Base-by-base conservation (phyloP, 805 yeast genomes). In the Priceomyces melissophilus region DNA sequence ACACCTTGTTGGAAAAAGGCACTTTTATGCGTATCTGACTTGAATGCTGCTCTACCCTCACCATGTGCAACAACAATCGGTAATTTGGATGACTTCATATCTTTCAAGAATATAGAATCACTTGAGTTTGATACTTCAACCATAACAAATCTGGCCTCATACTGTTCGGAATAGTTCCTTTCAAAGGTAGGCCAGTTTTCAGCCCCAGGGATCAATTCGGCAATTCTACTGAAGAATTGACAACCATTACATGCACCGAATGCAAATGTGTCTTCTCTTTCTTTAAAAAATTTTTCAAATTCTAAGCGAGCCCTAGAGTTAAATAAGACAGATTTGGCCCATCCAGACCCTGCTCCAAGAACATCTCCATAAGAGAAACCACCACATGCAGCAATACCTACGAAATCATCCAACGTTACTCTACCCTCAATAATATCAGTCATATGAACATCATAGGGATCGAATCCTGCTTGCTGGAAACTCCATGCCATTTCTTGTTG, bases 61-160 rank as follows among this genome's bases (percentile, higher is more conserved):
- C 99, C 99, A 60, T 93, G 99, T 3, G 99, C 99, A 51, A 93
- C 98, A 14, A 95, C 96, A 66, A 93, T 88, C 40, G 99, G 99
- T 55, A 93, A 66, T 55, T 81, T 80, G 6, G 97, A 87, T n/a
- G 96, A 96, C 55, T 81, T 76, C 98, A 93, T 89, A 40, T 85
- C 87, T 43, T 84, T 77, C 53, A 90, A 78, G 76, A 93, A 91
- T 41, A 93, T 80, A 20, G 70, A 67, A 42, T 76, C 76, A 40
- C 70, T 69, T 44, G 75, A 73, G 37, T 78, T 82, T 31, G 73
- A 73, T 37, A 90, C 71, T 63, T 91, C 96, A 40, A 90, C 87
- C 83, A 90, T 85, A 44, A 83, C 79, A 32, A 87, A 89, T 69
- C 99, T 83, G 17, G 95, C 97, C 69, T 93, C 99, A 61, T 90